Percentiles rank a stretch among this genome's conserved stretches.
These are phyloP conservation scores for Aspergillus neoniger DNA, from an alignment of 2,329 filamentous ascomycete genomes.

Conservation along the genomic window DNA sequence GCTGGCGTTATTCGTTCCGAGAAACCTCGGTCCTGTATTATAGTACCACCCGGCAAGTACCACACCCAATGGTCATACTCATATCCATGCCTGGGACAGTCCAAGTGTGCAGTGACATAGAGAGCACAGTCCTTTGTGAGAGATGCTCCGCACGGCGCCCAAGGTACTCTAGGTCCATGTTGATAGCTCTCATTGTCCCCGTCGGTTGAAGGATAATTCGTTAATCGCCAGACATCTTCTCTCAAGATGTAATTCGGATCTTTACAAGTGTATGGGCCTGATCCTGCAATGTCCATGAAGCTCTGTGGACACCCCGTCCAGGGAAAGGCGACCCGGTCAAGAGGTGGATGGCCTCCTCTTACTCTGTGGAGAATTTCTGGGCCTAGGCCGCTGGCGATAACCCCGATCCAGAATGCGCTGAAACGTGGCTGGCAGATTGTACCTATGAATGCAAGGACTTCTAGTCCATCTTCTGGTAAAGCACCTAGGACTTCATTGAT, in stretches of 20 bases:
- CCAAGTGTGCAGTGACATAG: slow-evolving; percentile 13
- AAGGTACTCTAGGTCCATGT: background rate
- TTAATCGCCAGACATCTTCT: slow-evolving; percentile 18
- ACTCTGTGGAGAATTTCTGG: slow-evolving; percentile 10
- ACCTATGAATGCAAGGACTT: slow-evolving; percentile 15
- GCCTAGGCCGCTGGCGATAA: slow-evolving; percentile 6
- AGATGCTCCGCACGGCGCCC: slow-evolving; percentile 4
- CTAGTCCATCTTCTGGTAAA: background rate
- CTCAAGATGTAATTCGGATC: slow-evolving; percentile 1
- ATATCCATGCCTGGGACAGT: slow-evolving; percentile 16
- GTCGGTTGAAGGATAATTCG: slow-evolving; percentile 14
- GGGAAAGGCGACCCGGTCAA: slow-evolving; percentile 11
- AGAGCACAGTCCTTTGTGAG: slow-evolving; percentile 11
- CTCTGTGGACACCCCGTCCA: slow-evolving; percentile 20
- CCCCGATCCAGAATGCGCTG: slow-evolving; percentile 18
- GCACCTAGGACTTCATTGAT: slow-evolving; percentile 11
- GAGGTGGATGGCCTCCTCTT: slow-evolving; percentile 5
- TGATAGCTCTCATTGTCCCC: slow-evolving; percentile 5
- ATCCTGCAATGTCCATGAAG: slow-evolving; percentile 18
- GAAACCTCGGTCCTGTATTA: too few relatives aligned
- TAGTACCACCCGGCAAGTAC: slow-evolving; percentile 10
- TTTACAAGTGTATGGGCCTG: slow-evolving; percentile 12
- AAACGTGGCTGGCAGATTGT: slow-evolving; percentile 17
- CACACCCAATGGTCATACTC: slow-evolving; percentile 16
- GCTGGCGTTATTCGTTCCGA: too few relatives aligned